Percentiles rank a stretch among this genome's conserved stretches.
Evolutionary conservation across 1,284 basidiomycete genomes (phyloP).

Genomic region (Pseudozyma thailandica): DNA sequence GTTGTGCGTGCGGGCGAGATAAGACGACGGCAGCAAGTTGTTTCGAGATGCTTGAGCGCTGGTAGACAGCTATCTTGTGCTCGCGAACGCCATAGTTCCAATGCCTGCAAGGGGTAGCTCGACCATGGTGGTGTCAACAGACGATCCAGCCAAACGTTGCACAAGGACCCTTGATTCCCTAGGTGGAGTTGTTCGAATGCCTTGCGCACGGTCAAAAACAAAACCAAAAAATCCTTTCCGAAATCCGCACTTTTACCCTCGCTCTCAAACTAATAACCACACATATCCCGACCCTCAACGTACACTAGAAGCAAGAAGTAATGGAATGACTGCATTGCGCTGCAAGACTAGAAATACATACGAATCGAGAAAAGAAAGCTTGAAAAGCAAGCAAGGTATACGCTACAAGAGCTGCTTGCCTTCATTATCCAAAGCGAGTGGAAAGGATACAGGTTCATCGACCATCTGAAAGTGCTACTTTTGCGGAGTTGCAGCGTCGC

Average conservation of each 20-base stretch:
- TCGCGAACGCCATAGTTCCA: too few species aligned
- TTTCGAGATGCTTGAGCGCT: too few species aligned
- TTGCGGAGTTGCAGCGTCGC: not conserved
- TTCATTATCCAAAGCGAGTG: not conserved
- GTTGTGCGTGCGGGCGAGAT: too few species aligned
- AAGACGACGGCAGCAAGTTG: too few species aligned
- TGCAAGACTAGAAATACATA: conserved; percentile 31
- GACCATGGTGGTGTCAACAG: too few species aligned
- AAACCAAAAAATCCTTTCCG: too few species aligned
- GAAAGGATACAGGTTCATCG: not conserved
- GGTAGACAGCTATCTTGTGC: too few species aligned
- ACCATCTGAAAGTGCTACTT: not conserved
- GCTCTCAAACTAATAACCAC: not conserved
- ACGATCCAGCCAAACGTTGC: too few species aligned
- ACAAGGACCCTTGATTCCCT: too few species aligned
- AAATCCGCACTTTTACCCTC: not conserved
- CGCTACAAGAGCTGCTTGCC: conserved; percentile 17
- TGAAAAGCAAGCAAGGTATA: conserved; percentile 30
- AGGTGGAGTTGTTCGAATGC: not conserved
- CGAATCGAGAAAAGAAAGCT: not conserved
- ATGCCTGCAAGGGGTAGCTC: too few species aligned
- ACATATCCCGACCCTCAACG: not conserved
- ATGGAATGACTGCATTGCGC: not conserved
- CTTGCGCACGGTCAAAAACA: not conserved
- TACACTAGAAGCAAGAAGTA: not conserved